Evolutionary conservation across 1,284 basidiomycete species (phyloP).

Genomic region (Ceratobasidium papillatum): DNA sequence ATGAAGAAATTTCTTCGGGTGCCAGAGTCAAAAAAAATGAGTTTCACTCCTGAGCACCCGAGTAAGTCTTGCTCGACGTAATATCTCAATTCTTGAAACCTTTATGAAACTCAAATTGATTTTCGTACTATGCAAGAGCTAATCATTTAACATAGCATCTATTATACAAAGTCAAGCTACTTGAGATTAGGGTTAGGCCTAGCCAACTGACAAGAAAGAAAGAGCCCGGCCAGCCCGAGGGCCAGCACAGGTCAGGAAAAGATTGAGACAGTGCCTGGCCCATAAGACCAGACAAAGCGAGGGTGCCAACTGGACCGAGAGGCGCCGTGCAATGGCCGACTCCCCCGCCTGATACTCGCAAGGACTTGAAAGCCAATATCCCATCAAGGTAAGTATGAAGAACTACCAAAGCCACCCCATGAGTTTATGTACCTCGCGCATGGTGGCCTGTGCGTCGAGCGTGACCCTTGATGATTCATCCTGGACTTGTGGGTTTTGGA

Average conservation of each 20-base stretch:
- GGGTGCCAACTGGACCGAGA: constrained; percentile 26
- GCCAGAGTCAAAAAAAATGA: too few relatives aligned
- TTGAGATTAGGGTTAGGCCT: constrained; percentile 25
- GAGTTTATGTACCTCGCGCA: constrained; percentile 1
- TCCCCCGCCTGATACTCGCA: constrained; percentile 30
- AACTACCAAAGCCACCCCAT: neutral
- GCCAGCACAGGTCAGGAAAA: constrained; percentile 33
- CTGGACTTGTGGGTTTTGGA: neutral
- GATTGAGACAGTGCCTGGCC: constrained; percentile 36
- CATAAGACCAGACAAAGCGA: constrained; percentile 25
- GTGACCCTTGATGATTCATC: constrained; percentile 1
- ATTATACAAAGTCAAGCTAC: too few relatives aligned
- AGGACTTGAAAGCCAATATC: constrained; percentile 33
- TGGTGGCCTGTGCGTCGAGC: constrained; percentile 20
- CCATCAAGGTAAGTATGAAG: constrained; percentile 35
- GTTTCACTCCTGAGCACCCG: too few relatives aligned
- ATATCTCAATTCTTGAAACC: too few relatives aligned
- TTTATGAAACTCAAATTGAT: too few relatives aligned
- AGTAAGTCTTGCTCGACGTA: too few relatives aligned
- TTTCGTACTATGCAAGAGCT: too few relatives aligned
- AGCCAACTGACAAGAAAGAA: neutral
- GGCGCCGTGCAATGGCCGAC: constrained; percentile 35
- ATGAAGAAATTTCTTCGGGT: too few relatives aligned
- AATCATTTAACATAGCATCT: too few relatives aligned
- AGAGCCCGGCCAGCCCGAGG: constrained; percentile 36